Percentiles rank a stretch among this genome's conserved stretches.
phyloP scores from a whole-genome alignment of 257 asterid genomes.

The Nicotiana otophora region DNA sequence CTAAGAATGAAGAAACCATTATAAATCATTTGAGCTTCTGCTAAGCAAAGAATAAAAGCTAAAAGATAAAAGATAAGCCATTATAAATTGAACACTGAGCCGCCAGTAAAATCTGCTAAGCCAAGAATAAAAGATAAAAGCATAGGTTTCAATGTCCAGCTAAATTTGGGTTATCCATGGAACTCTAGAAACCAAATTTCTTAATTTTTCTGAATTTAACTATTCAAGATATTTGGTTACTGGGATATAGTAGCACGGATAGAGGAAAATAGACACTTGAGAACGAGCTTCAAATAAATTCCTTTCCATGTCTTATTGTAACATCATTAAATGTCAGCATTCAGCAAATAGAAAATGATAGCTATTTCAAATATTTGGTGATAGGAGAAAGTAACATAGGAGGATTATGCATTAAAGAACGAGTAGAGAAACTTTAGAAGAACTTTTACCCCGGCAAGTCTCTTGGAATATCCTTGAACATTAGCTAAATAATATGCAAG shows the following conservation, averaged over 20 bases:
- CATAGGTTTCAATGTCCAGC: background rate
- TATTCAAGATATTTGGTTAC: background rate
- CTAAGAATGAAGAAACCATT: background rate
- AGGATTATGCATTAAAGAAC: background rate
- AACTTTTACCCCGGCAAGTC: background rate
- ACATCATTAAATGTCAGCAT: background rate
- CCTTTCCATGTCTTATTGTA: background rate
- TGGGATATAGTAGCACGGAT: background rate
- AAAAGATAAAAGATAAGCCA: background rate
- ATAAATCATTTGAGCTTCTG: background rate
- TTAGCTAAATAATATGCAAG: background rate
- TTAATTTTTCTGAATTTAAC: background rate
- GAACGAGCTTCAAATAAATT: background rate
- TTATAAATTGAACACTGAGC: background rate
- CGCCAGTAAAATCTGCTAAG: background rate
- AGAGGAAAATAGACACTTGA: background rate
- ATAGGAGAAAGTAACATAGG: background rate
- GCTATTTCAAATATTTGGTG: background rate
- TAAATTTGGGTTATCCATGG: background rate
- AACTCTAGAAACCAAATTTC: background rate
- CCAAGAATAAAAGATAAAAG: constrained; percentile 2
- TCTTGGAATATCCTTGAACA: background rate
- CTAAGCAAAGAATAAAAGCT: background rate
- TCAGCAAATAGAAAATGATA: background rate
- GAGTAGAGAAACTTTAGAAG: background rate